Base-by-base conservation (phyloP, 805 yeast species). In the Cyberlindnera suaveolens region DNA sequence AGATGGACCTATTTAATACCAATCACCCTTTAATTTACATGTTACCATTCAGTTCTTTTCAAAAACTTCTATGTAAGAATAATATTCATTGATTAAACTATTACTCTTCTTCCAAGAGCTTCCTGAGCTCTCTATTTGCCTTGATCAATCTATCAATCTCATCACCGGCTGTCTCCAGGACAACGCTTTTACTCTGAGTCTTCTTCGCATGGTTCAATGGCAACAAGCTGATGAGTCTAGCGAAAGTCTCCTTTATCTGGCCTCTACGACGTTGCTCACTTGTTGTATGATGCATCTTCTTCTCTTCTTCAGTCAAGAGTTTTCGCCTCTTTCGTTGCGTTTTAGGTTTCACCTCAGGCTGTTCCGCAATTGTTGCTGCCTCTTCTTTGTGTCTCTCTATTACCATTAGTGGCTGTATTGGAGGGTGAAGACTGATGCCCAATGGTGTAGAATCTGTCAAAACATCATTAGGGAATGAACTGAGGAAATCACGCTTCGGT, bases 181-280 rank as follows among this genome's bases (percentile, higher is more conserved):
- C 48, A 6, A 47, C 42, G 2, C 57, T 50, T 38, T 58, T 58
- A 16, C 56, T 41, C 17, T 47, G 50, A 17, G 39, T 47, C 39
- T 50, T 56, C 34, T 33, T 38, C 26, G 40, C 15, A 15, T 49
- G 46, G 14, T 40, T 33, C 37, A 43, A 3, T 3, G 62, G 60
- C 15, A 58, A 16, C 9, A 56, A 32, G 1, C 36, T 39, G 2
- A 53, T 45, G 20, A 58, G 33, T 8, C 45, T 39, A 16, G 50
- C 56, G 34, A 56, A 54, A 2, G 60, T 49, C 2, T 51, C 54
- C 33, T 58, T 58, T 17, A 58, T 57, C 34, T 49, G 20, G 2
- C 45, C 48, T 27, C 62, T 39, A 32, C 62, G 45, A 38, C 49
- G 47, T 36, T 57, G 56, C 36, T 58, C 62, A 47, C 60, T 56